Base-by-base conservation (phyloP, 176 grass and related monocot genomes). In the Phragmites australis region DNA sequence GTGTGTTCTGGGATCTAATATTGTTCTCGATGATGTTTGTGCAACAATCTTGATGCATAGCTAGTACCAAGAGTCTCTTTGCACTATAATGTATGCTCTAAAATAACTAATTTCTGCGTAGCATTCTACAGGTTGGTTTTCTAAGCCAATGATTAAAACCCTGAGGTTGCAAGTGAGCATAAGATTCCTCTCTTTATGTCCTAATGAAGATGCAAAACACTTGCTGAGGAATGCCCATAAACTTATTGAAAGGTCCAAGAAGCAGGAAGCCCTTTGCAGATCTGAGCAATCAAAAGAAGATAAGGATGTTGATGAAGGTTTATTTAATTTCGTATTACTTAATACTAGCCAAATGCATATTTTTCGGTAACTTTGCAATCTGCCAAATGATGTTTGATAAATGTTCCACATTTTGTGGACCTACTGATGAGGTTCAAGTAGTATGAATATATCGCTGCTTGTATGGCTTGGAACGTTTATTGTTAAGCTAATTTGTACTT, bases 101-200 rank as follows among this genome's bases (percentile, higher is more conserved):
- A 82, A 83, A 37, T 64, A 71, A 82, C 79, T 85, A 48, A 83
- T 88, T 89, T 40, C 27, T 84, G 18, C 89, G 30, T 85, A 87
- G 94, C 72, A 72, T 85, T 79, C 71, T 59, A 86, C 92, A 87
- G 92, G 95, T 82, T 97, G 95, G 95, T 93, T 97, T 75, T 97
- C 90, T 40, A 83, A 74, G 70, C 73, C 81, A 54, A 89, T 87
- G 88, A 79, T 97, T 50, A 92, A 79, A 85, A 89, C 60, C 44
- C 53, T 97, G 78, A 90, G 88, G 78, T 66, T 97, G 65, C 92
- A 93, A 89, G 68, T 94, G 41, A 82, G 83, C 55, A 89, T 94
- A 74, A 84, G 88, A 65, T 91, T 94, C 78, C 76, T 97, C 55
- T 97, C 88, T 25, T 74, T 94, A 53, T 94, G 73, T 82, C 90